Evolutionary conservation across 768 basidiomycete species (phyloP).

Genomic region (Mycena indigotica): DNA sequence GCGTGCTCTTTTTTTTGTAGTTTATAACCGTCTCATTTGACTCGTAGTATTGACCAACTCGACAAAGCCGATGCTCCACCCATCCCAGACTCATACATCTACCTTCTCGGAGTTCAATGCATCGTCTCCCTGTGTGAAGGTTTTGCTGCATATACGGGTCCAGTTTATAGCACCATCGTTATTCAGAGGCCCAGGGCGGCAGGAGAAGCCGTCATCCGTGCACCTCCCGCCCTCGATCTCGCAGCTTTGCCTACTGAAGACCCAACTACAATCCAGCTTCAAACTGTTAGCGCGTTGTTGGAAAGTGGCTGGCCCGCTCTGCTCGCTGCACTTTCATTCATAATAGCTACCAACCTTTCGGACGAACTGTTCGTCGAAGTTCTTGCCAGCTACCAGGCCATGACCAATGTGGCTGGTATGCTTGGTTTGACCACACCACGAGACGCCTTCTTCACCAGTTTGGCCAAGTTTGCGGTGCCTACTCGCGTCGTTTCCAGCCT

Average conservation of each 20-base stretch:
- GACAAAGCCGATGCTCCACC: slow-evolving; percentile 95
- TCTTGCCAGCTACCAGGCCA: slow-evolving; percentile 76
- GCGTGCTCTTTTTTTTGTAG: slow-evolving; percentile 26
- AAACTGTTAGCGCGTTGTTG: slow-evolving; percentile 74
- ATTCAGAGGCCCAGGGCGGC: slow-evolving; percentile 64
- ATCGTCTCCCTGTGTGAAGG: slow-evolving; percentile 86
- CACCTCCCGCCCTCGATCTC: slow-evolving; percentile 74
- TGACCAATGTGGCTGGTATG: slow-evolving; percentile 88
- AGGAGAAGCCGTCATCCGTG: slow-evolving; percentile 65
- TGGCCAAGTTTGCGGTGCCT: slow-evolving; percentile 93
- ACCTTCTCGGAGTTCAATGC: slow-evolving; percentile 88
- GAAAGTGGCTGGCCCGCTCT: slow-evolving; percentile 91
- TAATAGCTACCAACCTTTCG: slow-evolving; percentile 87
- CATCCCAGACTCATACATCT: slow-evolving; percentile 92
- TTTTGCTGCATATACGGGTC: slow-evolving; percentile 71
- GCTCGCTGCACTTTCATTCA: slow-evolving; percentile 85
- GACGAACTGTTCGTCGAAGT: slow-evolving; percentile 91
- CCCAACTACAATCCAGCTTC: slow-evolving; percentile 56
- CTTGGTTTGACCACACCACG: slow-evolving; percentile 85
- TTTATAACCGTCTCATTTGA: slow-evolving; percentile 5
- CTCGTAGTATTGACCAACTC: slow-evolving; percentile 87
- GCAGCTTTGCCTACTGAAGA: slow-evolving; percentile 52
- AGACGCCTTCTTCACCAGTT: slow-evolving; percentile 87
- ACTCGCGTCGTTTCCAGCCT: slow-evolving; percentile 84
- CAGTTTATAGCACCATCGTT: slow-evolving; percentile 72